Percentiles rank a stretch among this genome's conserved stretches.
Evolutionary conservation across 2,329 filamentous ascomycete genomes (phyloP).

Genomic region (Sporothrix pseudoabietina): DNA sequence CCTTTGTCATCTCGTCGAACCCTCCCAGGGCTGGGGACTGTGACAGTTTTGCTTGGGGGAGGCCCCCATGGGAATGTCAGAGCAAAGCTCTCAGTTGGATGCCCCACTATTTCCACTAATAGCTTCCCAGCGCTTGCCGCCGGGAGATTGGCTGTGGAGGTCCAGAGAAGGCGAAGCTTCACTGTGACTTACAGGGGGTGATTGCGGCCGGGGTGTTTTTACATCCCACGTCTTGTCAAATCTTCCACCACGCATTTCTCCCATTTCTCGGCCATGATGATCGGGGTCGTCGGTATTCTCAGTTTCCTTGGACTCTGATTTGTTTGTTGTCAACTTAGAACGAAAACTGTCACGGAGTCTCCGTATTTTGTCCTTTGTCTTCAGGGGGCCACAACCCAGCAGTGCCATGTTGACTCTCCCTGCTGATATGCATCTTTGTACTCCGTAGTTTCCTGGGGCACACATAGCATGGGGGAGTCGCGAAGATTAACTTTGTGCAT

Average conservation of each 20-base stretch:
- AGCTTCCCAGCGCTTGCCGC: constrained; percentile 12
- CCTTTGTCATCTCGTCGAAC: constrained; percentile 20
- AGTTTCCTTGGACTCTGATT: neutral
- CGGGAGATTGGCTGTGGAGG: constrained; percentile 27
- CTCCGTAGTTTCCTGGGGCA: neutral
- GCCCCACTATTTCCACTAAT: neutral
- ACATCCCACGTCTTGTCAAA: neutral
- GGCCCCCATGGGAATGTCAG: neutral
- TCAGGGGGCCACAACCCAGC: neutral
- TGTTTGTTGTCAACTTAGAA: neutral
- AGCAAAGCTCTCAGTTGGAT: neutral
- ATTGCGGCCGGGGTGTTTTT: neutral
- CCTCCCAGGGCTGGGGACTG: neutral
- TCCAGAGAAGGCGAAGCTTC: neutral
- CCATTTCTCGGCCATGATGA: constrained; percentile 1
- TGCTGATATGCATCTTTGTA: neutral
- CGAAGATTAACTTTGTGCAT: neutral
- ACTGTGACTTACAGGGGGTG: neutral
- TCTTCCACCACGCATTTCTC: constrained; percentile 15
- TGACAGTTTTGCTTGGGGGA: neutral
- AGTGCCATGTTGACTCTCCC: neutral
- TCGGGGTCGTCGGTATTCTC: neutral
- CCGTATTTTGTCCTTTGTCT: constrained; percentile 5
- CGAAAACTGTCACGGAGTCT: constrained; percentile 21
- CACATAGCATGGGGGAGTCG: neutral